phyloP scores from a whole-genome alignment of 139 green algal genomes.

The Trebouxia sp. region DNA sequence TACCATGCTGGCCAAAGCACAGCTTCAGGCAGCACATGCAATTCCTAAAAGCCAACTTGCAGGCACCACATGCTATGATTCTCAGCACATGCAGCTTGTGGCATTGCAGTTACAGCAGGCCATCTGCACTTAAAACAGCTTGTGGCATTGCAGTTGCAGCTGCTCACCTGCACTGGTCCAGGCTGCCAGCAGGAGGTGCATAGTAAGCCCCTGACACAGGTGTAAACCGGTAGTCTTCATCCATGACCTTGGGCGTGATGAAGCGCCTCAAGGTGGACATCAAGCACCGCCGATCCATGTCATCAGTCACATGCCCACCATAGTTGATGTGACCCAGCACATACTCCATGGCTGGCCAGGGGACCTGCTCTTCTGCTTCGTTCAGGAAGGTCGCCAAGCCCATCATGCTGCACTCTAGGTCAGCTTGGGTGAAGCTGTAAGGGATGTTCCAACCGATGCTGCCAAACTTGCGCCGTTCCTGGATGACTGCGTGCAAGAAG shows the following conservation, averaged over 20 bases:
- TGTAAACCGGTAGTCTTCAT: slow-evolving; percentile 65
- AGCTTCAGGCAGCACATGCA: too few species aligned
- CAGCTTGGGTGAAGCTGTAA: slow-evolving; percentile 87
- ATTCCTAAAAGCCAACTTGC: too few species aligned
- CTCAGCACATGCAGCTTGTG: too few species aligned
- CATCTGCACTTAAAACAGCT: background rate
- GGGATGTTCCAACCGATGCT: slow-evolving; percentile 87
- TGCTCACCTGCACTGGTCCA: slow-evolving; percentile 52
- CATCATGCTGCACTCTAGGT: slow-evolving; percentile 81
- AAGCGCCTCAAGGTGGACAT: slow-evolving; percentile 76
- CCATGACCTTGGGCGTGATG: slow-evolving; percentile 64
- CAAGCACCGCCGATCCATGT: slow-evolving; percentile 79
- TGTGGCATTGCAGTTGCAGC: background rate
- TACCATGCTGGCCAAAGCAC: too few species aligned
- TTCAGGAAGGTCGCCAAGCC: slow-evolving; percentile 77
- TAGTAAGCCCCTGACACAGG: slow-evolving; percentile 44
- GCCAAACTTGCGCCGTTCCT: slow-evolving; percentile 89
- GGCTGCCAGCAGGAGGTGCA: slow-evolving; percentile 40
- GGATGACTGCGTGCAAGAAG: slow-evolving; percentile 80
- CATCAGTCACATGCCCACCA: slow-evolving; percentile 87
- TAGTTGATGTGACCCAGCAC: slow-evolving; percentile 90
- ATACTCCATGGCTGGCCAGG: slow-evolving; percentile 83
- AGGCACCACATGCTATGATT: too few species aligned
- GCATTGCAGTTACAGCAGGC: background rate
- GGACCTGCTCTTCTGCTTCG: slow-evolving; percentile 58